Percentiles rank a stretch among this genome's conserved stretches.
Evolutionary conservation across 495 filamentous ascomycete genomes (phyloP).

Genomic region (Penicillium subrubescens): DNA sequence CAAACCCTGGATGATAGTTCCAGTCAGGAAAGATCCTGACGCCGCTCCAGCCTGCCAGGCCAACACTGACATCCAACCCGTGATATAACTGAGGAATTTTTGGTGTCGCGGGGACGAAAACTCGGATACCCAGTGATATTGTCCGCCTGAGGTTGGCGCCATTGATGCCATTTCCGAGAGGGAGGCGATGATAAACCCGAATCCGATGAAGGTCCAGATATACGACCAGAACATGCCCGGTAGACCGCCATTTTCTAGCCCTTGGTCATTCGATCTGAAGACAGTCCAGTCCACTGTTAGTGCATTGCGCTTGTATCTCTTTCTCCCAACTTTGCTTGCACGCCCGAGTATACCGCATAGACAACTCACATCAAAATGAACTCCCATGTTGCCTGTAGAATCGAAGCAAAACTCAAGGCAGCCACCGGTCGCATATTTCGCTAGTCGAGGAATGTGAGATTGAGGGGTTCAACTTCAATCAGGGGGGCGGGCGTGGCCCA

Average conservation of each 20-base stretch:
- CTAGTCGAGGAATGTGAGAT: conserved; percentile 14
- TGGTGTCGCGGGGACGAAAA: conserved; percentile 45
- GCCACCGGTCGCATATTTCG: conserved; percentile 29
- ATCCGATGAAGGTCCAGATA: conserved; percentile 37
- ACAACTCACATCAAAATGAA: conserved; percentile 27
- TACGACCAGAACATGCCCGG: conserved; percentile 38
- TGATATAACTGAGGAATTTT: conserved; percentile 48
- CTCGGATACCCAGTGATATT: conserved; percentile 55
- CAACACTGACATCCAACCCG: conserved; percentile 51
- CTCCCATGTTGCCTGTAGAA: conserved; percentile 34
- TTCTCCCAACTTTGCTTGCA: background rate
- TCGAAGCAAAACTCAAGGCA: conserved; percentile 31
- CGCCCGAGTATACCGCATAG: background rate
- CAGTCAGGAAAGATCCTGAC: conserved; percentile 43
- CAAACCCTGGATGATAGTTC: conserved; percentile 49
- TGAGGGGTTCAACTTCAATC: background rate
- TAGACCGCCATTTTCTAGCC: conserved; percentile 22
- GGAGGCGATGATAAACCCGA: conserved; percentile 35
- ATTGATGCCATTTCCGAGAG: conserved; percentile 47
- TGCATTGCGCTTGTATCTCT: background rate
- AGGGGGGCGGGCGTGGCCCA: background rate
- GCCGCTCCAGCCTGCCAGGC: conserved; percentile 43
- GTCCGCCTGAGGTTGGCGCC: conserved; percentile 38
- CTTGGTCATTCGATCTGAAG: conserved; percentile 20
- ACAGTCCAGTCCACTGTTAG: background rate